phyloP scores from a whole-genome alignment of 352 stramenopile species.

The Phytophthora parvispora region DNA sequence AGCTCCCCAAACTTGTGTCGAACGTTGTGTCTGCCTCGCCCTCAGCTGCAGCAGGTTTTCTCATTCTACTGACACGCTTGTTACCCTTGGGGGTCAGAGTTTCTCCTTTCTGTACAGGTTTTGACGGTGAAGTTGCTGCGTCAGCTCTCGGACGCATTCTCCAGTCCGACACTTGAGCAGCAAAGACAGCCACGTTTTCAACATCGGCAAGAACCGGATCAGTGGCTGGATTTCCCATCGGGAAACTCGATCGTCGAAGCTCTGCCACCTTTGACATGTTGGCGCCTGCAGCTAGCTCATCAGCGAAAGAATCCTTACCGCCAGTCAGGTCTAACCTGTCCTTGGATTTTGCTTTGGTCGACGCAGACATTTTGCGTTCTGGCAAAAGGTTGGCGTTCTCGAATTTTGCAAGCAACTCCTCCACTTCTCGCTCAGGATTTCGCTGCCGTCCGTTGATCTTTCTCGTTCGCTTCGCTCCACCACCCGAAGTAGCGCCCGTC shows the following conservation, averaged over 20 bases:
- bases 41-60: conserved; percentile 3
- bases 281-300: not conserved
- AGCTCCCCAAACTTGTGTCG: conserved; percentile 15
- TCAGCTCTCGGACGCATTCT: conserved; percentile 14
- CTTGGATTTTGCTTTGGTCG: not conserved
- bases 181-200: conserved; percentile 29
- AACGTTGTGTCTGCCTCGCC: conserved; percentile 16
- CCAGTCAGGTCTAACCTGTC: not conserved
- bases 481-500: not conserved
- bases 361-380: not conserved
- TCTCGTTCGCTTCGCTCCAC: not conserved
- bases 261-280: conserved; percentile 21
- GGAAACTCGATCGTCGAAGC: conserved; percentile 13
- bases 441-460: not conserved
- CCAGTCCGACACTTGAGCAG: conserved; percentile 25
- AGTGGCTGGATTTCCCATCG: not conserved
- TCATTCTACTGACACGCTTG: conserved; percentile 5
- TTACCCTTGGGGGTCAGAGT: not conserved
- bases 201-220: conserved; percentile 1
- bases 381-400: not conserved
- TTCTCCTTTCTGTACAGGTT: no score
- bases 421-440: not conserved
- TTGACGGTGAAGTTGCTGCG: not conserved
- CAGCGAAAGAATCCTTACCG: not conserved
- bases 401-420: not conserved